These are phyloP conservation scores for Aspergillus candidus DNA, from an alignment of 2,329 filamentous ascomycete species.

Conservation along the genomic window DNA sequence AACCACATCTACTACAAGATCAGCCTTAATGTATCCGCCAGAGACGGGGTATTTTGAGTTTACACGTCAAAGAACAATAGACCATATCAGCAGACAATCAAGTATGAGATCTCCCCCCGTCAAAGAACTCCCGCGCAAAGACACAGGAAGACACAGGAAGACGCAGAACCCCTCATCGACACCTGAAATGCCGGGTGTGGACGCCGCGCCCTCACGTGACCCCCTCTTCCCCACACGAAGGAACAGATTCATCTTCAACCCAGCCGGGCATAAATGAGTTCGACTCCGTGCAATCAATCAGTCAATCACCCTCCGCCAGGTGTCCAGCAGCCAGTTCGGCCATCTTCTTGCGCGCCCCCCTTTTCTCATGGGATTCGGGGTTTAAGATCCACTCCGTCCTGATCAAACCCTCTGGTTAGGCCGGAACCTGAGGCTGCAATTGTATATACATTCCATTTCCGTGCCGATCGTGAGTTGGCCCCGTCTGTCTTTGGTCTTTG, in stretches of 20 bases:
- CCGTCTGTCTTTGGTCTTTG: conserved; percentile 8
- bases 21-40: background rate
- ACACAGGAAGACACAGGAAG: too few species aligned
- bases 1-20: too few species aligned
- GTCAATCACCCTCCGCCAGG: conserved; percentile 6
- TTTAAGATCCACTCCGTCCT: background rate
- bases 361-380: conserved; percentile 8
- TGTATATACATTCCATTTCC: conserved; percentile 7
- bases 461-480: conserved; percentile 32
- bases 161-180: background rate
- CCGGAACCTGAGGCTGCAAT: too few species aligned
- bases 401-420: too few species aligned
- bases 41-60: background rate
- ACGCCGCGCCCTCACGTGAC: conserved; percentile 27
- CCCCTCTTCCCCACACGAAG: conserved; percentile 10
- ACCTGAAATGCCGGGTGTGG: conserved; percentile 9
- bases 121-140: too few species aligned
- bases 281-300: conserved; percentile 1
- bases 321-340: conserved; percentile 1
- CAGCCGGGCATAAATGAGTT: conserved; percentile 10
- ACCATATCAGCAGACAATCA: too few species aligned
- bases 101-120: too few species aligned
- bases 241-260: background rate
- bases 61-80: too few species aligned
- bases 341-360: conserved; percentile 4